Percentiles rank a stretch among this genome's conserved stretches.
Conservation (phyloP, 176 grass and related monocot species). For the Aegilops speltoides region DNA sequence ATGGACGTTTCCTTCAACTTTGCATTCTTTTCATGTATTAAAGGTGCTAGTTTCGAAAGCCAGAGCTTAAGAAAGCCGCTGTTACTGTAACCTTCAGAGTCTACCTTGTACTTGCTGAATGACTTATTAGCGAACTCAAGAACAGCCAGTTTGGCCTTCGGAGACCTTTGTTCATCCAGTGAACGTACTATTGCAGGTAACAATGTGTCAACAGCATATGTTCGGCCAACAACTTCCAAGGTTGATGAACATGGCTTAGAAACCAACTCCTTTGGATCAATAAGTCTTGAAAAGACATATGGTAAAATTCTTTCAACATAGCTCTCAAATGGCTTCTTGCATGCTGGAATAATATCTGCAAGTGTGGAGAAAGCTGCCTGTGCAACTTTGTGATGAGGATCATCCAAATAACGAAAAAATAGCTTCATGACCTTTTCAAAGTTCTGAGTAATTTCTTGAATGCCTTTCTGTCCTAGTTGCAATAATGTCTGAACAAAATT, state of each 20-base stretch:
- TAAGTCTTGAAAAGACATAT: slow-evolving; percentile 69
- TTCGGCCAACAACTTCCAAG: slow-evolving; percentile 66
- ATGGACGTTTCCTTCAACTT: slow-evolving; percentile 90
- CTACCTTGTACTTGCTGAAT: slow-evolving; percentile 62
- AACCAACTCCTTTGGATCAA: slow-evolving; percentile 81
- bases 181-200: slow-evolving; percentile 84
- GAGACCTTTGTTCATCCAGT: slow-evolving; percentile 88
- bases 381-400: slow-evolving; percentile 94
- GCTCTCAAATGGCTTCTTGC: slow-evolving; percentile 70
- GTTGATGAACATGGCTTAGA: slow-evolving; percentile 64
- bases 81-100: slow-evolving; percentile 74
- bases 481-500: slow-evolving; percentile 74
- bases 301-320: slow-evolving; percentile 84
- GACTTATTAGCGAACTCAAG: slow-evolving; percentile 81
- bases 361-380: slow-evolving; percentile 84
- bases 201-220: slow-evolving; percentile 80
- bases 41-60: slow-evolving; percentile 85
- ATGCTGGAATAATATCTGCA: slow-evolving; percentile 84
- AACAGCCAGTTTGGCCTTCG: slow-evolving; percentile 85
- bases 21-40: slow-evolving; percentile 81
- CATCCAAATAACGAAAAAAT: slow-evolving; percentile 85
- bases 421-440: slow-evolving; percentile 94
- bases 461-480: slow-evolving; percentile 85
- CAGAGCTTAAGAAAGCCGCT: slow-evolving; percentile 85
- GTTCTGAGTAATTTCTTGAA: slow-evolving; percentile 79